Conservation (phyloP, 176 grass and related monocot species). For the Rhynchospora tenuis region DNA sequence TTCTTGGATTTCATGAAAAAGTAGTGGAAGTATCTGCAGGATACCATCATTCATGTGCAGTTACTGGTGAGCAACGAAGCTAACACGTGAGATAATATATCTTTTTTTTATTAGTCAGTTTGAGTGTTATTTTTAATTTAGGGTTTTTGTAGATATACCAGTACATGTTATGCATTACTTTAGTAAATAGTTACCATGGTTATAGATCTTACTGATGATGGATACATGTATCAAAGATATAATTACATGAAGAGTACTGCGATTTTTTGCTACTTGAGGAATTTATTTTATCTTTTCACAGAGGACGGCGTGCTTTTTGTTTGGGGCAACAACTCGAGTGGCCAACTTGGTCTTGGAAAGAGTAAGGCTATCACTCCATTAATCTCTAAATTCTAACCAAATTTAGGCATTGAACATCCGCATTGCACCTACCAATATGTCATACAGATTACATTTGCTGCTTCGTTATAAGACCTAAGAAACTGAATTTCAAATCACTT, state of each 20-base stretch:
- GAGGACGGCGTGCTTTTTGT: constrained; percentile 68
- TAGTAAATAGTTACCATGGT: neutral
- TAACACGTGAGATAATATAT: constrained; percentile 19
- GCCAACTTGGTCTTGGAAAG: constrained; percentile 97
- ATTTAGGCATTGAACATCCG: neutral
- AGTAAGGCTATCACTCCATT: constrained; percentile 36
- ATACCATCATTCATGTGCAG: constrained; percentile 73
- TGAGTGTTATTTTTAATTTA: constrained; percentile 4
- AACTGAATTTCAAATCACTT: neutral
- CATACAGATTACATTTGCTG: neutral
- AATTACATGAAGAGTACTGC: neutral
- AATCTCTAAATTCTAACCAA: neutral
- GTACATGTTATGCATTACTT: neutral
- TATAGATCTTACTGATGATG: neutral
- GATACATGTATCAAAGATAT: neutral
- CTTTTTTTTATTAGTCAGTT: neutral
- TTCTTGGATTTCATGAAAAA: constrained; percentile 59
- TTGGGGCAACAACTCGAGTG: constrained; percentile 91
- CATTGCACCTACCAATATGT: neutral
- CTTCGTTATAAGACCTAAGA: neutral
- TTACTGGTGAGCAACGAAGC: constrained; percentile 65
- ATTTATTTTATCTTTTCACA: constrained; percentile 22
- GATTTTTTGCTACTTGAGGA: neutral
- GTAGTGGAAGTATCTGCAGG: constrained; percentile 66
- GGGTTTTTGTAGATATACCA: neutral